Evolutionary conservation across 768 basidiomycete species (phyloP), one percentile per base, ranked within the genome.

Genomic region (Pisolithus marmoratus): DNA sequence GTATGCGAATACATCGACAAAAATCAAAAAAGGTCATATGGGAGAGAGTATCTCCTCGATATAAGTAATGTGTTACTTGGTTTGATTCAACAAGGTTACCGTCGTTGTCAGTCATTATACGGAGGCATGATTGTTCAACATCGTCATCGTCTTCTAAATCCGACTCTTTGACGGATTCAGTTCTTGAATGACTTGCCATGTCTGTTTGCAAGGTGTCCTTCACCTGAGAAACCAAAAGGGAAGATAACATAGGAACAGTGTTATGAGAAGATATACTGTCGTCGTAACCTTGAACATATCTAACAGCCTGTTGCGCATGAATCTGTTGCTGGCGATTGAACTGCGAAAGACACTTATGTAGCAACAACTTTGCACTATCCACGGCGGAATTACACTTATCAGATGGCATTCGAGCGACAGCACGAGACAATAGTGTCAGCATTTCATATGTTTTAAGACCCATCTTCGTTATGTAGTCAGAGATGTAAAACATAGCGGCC

Each of bases 401-500:
- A 5, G 5, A 7, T 24, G 42, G 37, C 1, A 53, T 11, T 1
- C 20, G 37, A 1, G 49, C 49, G n/a, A 69, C 63, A 3, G 66
- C 64, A 11, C 51, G 31, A 1, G 64, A 70, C 8, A 69, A 29
- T 0, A 67, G 26, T 0, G 60, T 57, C 0, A 68, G 38, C 52
- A 66, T 56, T 20, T 71, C 49, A 43, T 43, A 51, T 3, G 60
- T 65, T 5, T 63, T 67, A 2, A 60, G 3, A 19, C 60, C 63
- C 55, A 63, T 59, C 42, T 70, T 72, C 8, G 69, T 72, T 12
- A 71, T 71, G 42, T 71, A 70, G 36, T 71, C 59, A 0, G 66
- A 63, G 12, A 72, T 69, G 47, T 70, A 72, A 48, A 67, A 70
- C 61, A 71, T 69, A 0, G 68, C 67, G 17, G 69, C 68, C 45